Percentiles rank a stretch among this genome's conserved stretches.
These are phyloP conservation scores for Zygoascus bituminiphila DNA, from an alignment of 805 yeast genomes.

Conservation along the genomic window DNA sequence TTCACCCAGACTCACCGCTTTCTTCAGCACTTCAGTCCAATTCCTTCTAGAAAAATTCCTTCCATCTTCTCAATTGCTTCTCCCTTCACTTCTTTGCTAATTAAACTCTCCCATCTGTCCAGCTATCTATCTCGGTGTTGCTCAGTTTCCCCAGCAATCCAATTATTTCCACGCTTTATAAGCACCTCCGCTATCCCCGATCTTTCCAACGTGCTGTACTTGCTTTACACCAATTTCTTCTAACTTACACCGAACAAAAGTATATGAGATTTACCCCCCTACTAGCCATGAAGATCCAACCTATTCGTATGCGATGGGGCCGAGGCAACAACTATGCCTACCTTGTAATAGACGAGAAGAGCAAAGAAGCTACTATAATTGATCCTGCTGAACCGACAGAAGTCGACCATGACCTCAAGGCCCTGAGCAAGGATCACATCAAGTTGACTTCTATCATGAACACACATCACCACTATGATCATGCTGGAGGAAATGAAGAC, in stretches of 20 bases:
- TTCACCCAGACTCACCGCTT: no score
- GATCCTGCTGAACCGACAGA: slow-evolving; percentile 91
- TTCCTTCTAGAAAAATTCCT: no score
- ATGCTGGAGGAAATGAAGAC: slow-evolving; percentile 72
- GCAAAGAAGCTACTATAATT: slow-evolving; percentile 68
- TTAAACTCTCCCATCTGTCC: no score
- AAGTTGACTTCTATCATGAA: slow-evolving; percentile 73
- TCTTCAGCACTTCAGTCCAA: no score
- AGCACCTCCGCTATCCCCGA: background rate
- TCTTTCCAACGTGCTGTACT: background rate
- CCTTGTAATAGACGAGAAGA: slow-evolving; percentile 56
- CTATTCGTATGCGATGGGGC: slow-evolving; percentile 93
- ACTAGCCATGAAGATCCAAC: slow-evolving; percentile 64
- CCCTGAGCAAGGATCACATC: slow-evolving; percentile 28
- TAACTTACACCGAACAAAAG: background rate
- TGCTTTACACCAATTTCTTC: background rate
- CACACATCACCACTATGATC: slow-evolving; percentile 96
- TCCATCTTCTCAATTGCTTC: no score
- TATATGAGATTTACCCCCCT: background rate
- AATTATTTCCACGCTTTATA: no score
- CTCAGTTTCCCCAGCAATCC: no score
- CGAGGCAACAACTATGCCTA: slow-evolving; percentile 88
- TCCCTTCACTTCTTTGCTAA: no score
- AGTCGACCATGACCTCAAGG: slow-evolving; percentile 4
- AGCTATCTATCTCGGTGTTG: no score